Base-by-base conservation (phyloP, 306 rosid species). In the Prunus fruticosa region DNA sequence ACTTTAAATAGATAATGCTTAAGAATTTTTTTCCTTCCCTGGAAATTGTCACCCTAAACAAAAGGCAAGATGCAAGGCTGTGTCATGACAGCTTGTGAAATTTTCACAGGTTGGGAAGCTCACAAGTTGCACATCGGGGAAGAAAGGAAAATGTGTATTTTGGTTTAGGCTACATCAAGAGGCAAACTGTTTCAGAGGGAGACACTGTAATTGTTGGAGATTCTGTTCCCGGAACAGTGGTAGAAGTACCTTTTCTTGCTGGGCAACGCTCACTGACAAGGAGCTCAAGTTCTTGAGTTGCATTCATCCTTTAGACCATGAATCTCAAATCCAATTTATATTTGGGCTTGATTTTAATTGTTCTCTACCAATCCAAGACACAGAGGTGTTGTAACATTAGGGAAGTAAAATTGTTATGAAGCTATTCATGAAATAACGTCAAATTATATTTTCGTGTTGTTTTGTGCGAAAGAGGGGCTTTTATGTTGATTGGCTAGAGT, bases 91-190 rank as follows among this genome's bases (percentile, higher is more conserved):
- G 38, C 38, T 57, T 15, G 49, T 66, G 51, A 58, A 67, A 69
- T 53, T 52, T 53, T 30, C 83, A 86, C 89, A 91, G 97, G 90
- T 94, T 80, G 98, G 97, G 45, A 94, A 89, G 89, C 47, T 94
- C 76, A 94, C 96, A 23, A 94, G 98, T 81, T 91, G 85, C 63
- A 71, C 92, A 16, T 73, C 91, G n/a, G 93, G 93, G 97, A 86
- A 83, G 88, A 81, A 90, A 85, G 73, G 88, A 81, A 76, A 80
- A 76, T 34, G 90, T 81, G 73, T 88, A 91, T 82, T 83, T 87
- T 32, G 98, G 98, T 76, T 84, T 94, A 62, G 97, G 96, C 65
- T 94, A 90, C 86, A 86, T 94, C 67, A 94, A 91, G 89, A 90
- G 86, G 83, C 75, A 78, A 82, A 88, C 88, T 82, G 97, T 90